Percentiles rank a stretch among this genome's conserved stretches.
phyloP scores from a whole-genome alignment of 257 asterid species.

The Fraxinus quadrangulata region DNA sequence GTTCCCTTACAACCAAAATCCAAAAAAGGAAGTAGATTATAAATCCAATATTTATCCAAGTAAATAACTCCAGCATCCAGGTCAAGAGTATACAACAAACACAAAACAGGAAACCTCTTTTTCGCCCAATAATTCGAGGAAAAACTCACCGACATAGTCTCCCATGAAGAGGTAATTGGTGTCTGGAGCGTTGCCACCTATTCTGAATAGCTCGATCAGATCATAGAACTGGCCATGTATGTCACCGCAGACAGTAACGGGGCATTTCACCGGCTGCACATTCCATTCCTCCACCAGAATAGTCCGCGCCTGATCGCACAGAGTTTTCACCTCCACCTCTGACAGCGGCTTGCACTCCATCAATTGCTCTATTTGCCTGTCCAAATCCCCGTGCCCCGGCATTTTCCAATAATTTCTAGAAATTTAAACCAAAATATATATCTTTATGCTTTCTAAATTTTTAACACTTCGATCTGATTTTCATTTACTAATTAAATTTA shows the following conservation, averaged over 20 bases:
- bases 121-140: constrained; percentile 2
- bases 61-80: neutral
- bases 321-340: constrained; percentile 71
- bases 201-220: constrained; percentile 82
- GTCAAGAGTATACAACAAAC: neutral
- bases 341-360: constrained; percentile 88
- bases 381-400: constrained; percentile 88
- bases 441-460: constrained; percentile 18
- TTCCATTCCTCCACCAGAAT: constrained; percentile 90
- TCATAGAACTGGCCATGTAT: constrained; percentile 92
- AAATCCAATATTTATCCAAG: constrained; percentile 19
- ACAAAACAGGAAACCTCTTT: constrained; percentile 18
- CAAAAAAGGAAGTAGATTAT: constrained; percentile 9
- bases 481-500: constrained; percentile 20
- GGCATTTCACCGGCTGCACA: constrained; percentile 95
- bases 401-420: constrained; percentile 35
- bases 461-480: constrained; percentile 39
- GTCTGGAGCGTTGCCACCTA: constrained; percentile 85
- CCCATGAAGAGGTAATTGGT: constrained; percentile 96
- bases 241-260: constrained; percentile 91
- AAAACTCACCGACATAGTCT: constrained; percentile 81
- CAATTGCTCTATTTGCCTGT: constrained; percentile 82
- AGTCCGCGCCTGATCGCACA: constrained; percentile 88
- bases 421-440: neutral
- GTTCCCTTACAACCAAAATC: neutral